These are phyloP conservation scores for Coprinopsis cinerea DNA, from an alignment of 768 basidiomycete genomes.

Conservation along the genomic window DNA sequence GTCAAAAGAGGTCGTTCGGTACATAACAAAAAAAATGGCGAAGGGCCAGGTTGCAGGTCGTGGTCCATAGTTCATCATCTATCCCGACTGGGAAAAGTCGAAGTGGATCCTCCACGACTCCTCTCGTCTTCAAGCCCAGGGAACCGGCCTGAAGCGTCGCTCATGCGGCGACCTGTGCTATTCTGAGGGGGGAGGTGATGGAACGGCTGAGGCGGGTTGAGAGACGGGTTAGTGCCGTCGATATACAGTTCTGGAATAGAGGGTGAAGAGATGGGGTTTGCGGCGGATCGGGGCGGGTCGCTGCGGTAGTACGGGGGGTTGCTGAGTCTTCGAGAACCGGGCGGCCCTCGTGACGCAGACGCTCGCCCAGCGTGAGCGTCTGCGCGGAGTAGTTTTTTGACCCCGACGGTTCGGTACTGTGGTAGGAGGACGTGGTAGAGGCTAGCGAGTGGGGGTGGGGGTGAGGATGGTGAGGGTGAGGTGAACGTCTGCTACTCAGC, in stretches of 20 bases:
- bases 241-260: conserved; percentile 21
- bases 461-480: not conserved
- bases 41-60: not conserved
- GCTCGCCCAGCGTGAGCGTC: conserved; percentile 71
- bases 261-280: not conserved
- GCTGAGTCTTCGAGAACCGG: conserved; percentile 35
- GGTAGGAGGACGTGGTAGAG: conserved; percentile 10
- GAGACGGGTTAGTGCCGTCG: conserved; percentile 3
- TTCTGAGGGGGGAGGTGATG: conserved; percentile 25
- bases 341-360: conserved; percentile 56
- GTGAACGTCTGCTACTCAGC: conserved; percentile 15
- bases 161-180: conserved; percentile 26
- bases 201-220: conserved; percentile 23
- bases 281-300: conserved; percentile 6
- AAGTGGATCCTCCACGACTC: not conserved
- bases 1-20: too few relatives aligned
- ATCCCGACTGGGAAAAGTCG: not conserved
- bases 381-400: conserved; percentile 80
- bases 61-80: not conserved
- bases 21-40: too few relatives aligned
- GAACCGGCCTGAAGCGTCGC: conserved; percentile 20
- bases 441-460: conserved; percentile 11
- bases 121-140: not conserved
- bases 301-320: conserved; percentile 26
- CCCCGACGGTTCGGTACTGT: conserved; percentile 20